Base-by-base conservation (phyloP, 225 moss, liverwort and hornwort species). In the Takakia lepidozioides region DNA sequence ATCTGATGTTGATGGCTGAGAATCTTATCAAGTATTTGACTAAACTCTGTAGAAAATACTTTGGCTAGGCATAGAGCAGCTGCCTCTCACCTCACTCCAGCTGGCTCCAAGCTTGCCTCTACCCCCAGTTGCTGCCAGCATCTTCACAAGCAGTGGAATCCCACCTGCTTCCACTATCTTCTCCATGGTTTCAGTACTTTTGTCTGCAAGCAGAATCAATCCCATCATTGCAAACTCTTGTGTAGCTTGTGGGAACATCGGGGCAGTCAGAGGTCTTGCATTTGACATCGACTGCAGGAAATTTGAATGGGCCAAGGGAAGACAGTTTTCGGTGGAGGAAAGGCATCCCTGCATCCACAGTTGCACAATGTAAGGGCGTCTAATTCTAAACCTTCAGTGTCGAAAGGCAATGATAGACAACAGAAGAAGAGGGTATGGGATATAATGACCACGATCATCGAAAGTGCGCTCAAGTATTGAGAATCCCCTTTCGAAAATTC, bases 71-170 rank as follows among this genome's bases (percentile, higher is more conserved):
- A n/a, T n/a, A n/a, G n/a, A n/a, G n/a, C n/a, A n/a, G n/a, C n/a
- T n/a, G n/a, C n/a, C n/a, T n/a, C n/a, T n/a, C n/a, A 88, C 88
- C 84, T 88, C 88, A 51, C 73, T 88, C 88, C 84, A 82, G 54
- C 73, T 88, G 38, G 84, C 57, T 0, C 66, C 66, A 2, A 74
- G 61, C 54, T 68, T 78, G 25, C 69, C 68, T 25, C 67, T 73
- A 43, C 64, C 78, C 27, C 58, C 81, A 15, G 27, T 62, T 19
- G 70, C 0, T 10, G 52, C 72, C 38, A 88, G 19, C 62, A 88
- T 73, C 48, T 73, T 73, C 7, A 82, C 73, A 2, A 88, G 38
- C 13, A 63, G 65, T 29, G 59, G 65, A 54, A 88, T 68, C 10
- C 78, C 84, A n/a, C 88, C 78, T 11, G 48, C 66, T 8, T 81